A percentile compares a stretch with the other conserved stretches of the same genome.
Evolutionary conservation across 768 basidiomycete species (phyloP).

Genomic region (Tylopilus intermedius): DNA sequence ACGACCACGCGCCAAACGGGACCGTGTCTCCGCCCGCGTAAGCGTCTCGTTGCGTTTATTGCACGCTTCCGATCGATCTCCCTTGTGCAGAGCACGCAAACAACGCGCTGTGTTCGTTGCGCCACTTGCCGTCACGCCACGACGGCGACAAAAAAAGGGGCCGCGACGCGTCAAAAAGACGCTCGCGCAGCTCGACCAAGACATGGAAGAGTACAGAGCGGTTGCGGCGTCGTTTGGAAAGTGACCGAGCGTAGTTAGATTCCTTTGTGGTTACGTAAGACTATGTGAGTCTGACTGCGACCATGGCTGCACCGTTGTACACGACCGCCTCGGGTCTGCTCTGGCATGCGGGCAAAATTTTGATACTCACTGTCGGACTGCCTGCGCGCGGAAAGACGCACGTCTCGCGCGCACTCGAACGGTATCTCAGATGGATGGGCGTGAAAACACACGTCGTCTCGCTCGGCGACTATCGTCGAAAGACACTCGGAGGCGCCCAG

Average conservation of each 20-base stretch:
- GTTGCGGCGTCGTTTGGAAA: conserved; percentile 20
- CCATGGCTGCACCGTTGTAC: conserved; percentile 90
- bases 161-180: conserved; percentile 71
- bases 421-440: conserved; percentile 98
- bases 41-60: background rate
- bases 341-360: conserved; percentile 92
- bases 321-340: conserved; percentile 84
- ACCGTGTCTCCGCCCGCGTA: conserved; percentile 6
- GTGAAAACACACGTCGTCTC: conserved; percentile 95
- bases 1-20: conserved; percentile 17
- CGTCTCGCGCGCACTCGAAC: conserved; percentile 89
- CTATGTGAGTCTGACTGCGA: background rate
- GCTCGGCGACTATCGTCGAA: conserved; percentile 90
- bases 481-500: conserved; percentile 82
- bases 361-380: conserved; percentile 87
- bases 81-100: conserved; percentile 19
- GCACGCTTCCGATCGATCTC: background rate
- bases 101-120: conserved; percentile 12
- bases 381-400: conserved; percentile 97
- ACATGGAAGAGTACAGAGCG: conserved; percentile 78
- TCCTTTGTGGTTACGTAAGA: conserved; percentile 18
- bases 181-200: conserved; percentile 61
- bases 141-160: conserved; percentile 61
- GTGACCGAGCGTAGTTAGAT: background rate
- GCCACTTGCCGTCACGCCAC: conserved; percentile 28